These are phyloP conservation scores for Bisporella sp. DNA, from an alignment of 2,329 filamentous ascomycete genomes.

Conservation along the genomic window DNA sequence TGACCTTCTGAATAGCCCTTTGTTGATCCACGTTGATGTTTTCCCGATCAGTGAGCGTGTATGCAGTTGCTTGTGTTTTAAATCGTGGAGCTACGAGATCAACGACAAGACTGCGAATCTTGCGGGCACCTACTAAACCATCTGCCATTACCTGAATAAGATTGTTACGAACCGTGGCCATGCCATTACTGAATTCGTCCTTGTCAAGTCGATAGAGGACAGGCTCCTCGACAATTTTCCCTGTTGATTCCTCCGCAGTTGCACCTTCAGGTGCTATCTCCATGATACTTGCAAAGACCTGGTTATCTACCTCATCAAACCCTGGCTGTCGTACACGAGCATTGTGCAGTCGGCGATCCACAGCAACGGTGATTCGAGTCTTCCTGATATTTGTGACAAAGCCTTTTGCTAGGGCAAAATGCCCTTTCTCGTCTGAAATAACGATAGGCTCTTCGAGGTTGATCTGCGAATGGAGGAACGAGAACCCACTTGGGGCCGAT, in stretches of 20 bases:
- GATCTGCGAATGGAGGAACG: slow-evolving; percentile 87
- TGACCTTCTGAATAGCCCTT: slow-evolving; percentile 84
- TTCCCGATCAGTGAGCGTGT: slow-evolving; percentile 53
- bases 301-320: slow-evolving; percentile 72
- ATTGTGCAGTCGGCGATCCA: slow-evolving; percentile 86
- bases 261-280: slow-evolving; percentile 60
- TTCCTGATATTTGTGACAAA: slow-evolving; percentile 76
- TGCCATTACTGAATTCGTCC: slow-evolving; percentile 96
- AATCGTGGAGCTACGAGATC: slow-evolving; percentile 70
- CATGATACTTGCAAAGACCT: slow-evolving; percentile 89
- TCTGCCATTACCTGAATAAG: slow-evolving; percentile 88
- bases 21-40: slow-evolving; percentile 83
- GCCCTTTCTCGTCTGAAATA: slow-evolving; percentile 90
- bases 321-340: slow-evolving; percentile 67
- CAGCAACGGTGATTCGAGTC: slow-evolving; percentile 74
- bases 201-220: slow-evolving; percentile 84
- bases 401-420: slow-evolving; percentile 90
- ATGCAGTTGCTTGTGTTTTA: slow-evolving; percentile 56
- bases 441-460: slow-evolving; percentile 85
- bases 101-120: slow-evolving; percentile 74
- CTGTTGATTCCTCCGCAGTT: slow-evolving; percentile 42
- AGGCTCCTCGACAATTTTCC: slow-evolving; percentile 45
- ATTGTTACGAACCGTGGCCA: slow-evolving; percentile 92
- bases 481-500: slow-evolving; percentile 54
- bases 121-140: slow-evolving; percentile 59